Percentiles rank a stretch among this genome's conserved stretches.
These are phyloP conservation scores for Rhizomucor pusillus DNA, from an alignment of 371 early-diverging fungal genomes.

Conservation along the genomic window DNA sequence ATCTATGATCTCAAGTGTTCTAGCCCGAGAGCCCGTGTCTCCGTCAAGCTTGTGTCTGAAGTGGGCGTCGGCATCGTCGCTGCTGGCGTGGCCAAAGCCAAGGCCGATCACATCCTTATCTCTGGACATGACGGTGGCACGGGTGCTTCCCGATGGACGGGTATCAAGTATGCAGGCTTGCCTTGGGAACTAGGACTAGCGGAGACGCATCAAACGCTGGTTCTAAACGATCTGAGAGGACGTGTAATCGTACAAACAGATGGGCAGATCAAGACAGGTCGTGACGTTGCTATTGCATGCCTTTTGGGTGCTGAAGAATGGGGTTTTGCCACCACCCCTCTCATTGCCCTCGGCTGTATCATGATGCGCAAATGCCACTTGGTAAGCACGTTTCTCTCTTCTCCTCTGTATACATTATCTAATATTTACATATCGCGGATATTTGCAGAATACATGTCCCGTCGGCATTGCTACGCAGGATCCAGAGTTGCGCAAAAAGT, in stretches of 20 bases:
- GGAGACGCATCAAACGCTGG: conserved; percentile 96
- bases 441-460: conserved; percentile 85
- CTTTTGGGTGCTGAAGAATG: conserved; percentile 97
- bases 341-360: conserved; percentile 96
- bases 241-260: conserved; percentile 95
- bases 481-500: conserved; percentile 89
- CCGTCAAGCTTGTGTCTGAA: conserved; percentile 96
- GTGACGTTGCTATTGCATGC: conserved; percentile 94
- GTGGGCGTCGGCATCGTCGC: conserved; percentile 97
- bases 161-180: conserved; percentile 96
- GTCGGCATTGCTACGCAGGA: conserved; percentile 98
- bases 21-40: conserved; percentile 87
- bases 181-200: conserved; percentile 98
- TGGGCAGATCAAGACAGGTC: conserved; percentile 96
- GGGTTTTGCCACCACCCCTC: conserved; percentile 96
- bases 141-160: conserved; percentile 96
- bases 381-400: too few relatives aligned
- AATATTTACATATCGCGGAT: too few relatives aligned
- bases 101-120: conserved; percentile 95
- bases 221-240: conserved; percentile 92
- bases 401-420: conserved; percentile 3
- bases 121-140: conserved; percentile 98
- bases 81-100: conserved; percentile 95
- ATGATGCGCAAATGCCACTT: conserved; percentile 86
- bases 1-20: conserved; percentile 96